phyloP scores from a whole-genome alignment of 2,329 filamentous ascomycete genomes.

The Daldinia sp. region DNA sequence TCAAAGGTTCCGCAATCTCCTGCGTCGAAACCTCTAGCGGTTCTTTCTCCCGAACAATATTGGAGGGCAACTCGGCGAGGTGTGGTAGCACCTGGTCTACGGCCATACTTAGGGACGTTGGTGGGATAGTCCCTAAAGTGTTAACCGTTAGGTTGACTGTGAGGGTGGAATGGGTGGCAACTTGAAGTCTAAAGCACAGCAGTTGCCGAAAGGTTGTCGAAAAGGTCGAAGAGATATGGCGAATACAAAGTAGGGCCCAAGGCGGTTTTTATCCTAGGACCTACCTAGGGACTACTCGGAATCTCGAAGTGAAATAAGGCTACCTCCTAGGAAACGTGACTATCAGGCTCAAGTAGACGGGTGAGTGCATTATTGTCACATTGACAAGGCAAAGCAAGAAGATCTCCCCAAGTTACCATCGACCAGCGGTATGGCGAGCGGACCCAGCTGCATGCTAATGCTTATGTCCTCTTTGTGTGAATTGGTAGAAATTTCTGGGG shows the following conservation, averaged over 20 bases:
- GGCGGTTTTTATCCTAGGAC: conserved; percentile 25
- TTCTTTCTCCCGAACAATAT: conserved; percentile 25
- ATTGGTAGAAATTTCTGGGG: conserved; percentile 23
- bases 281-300: background rate
- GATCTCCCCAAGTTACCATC: conserved; percentile 34
- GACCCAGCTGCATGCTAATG: conserved; percentile 33
- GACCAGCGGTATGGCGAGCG: conserved; percentile 37
- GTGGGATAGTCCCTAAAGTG: background rate
- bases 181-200: background rate
- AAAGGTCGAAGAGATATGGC: background rate
- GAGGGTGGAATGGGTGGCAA: background rate
- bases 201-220: no score
- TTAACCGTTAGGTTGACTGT: background rate
- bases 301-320: conserved; percentile 9
- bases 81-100: conserved; percentile 27
- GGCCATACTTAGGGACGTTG: conserved; percentile 21
- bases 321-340: conserved; percentile 1
- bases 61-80: conserved; percentile 1
- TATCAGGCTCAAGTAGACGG: conserved; percentile 18
- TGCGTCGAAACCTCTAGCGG: conserved; percentile 25
- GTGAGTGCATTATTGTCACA: conserved; percentile 28
- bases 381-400: conserved; percentile 23
- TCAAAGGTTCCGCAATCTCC: conserved; percentile 10
- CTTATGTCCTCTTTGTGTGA: conserved; percentile 31
- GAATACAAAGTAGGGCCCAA: background rate